A percentile compares a stretch with the other conserved stretches of the same genome.
Evolutionary conservation across 2,329 filamentous ascomycete genomes (phyloP).

Genomic region (Monilinia fructicola): DNA sequence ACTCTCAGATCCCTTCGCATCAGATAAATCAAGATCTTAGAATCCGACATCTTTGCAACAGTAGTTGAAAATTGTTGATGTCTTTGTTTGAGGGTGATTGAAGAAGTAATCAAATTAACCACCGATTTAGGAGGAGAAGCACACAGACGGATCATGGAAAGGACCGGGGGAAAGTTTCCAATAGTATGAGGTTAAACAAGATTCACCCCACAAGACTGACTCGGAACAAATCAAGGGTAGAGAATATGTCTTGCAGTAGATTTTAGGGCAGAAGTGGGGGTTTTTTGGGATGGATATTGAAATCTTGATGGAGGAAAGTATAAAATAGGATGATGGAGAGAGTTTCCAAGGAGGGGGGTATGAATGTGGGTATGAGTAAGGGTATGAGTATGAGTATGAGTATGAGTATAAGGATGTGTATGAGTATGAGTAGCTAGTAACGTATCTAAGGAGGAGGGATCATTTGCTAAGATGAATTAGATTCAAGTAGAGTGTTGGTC

Average conservation of each 20-base stretch:
- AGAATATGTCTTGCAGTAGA: slow-evolving; percentile 11
- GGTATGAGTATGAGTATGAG: too few relatives aligned
- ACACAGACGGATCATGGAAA: slow-evolving; percentile 15
- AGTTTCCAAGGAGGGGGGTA: neutral
- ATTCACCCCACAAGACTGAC: slow-evolving; percentile 14
- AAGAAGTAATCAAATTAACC: neutral
- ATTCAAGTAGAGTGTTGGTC: too few relatives aligned
- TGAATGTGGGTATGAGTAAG: neutral
- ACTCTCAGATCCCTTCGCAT: slow-evolving; percentile 71
- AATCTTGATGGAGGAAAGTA: neutral
- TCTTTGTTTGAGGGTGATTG: neutral
- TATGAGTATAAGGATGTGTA: neutral
- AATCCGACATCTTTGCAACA: slow-evolving; percentile 39
- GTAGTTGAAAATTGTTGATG: neutral
- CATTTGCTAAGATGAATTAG: too few relatives aligned
- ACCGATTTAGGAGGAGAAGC: slow-evolving; percentile 1
- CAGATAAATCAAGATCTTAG: slow-evolving; percentile 66
- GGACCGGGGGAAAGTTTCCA: neutral
- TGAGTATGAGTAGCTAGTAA: too few relatives aligned
- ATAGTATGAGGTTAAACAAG: slow-evolving; percentile 1
- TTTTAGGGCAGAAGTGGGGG: neutral
- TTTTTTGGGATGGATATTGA: neutral
- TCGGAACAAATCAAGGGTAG: neutral
- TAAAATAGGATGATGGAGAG: neutral
- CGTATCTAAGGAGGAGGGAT: too few relatives aligned